Conservation (phyloP, 768 basidiomycete species). For the Mycena alexandri region DNA sequence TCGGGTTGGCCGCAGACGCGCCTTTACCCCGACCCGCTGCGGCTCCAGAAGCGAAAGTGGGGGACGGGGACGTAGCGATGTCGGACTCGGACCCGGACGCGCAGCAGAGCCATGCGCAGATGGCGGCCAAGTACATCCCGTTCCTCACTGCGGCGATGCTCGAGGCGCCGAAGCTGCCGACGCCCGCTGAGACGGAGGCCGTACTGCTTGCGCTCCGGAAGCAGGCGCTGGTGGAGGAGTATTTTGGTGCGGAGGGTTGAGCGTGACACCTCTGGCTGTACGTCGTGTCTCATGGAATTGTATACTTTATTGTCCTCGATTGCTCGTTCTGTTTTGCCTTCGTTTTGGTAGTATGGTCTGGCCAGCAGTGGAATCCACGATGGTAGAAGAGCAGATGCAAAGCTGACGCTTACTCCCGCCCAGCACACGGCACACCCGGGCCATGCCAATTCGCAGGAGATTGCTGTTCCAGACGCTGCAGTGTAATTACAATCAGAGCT, state of each 20-base stretch:
- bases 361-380: too few relatives aligned
- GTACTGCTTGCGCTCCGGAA: conserved; percentile 83
- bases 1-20: neutral
- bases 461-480: too few relatives aligned
- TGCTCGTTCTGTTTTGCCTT: too few relatives aligned
- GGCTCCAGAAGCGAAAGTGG: conserved; percentile 24
- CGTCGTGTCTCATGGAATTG: too few relatives aligned
- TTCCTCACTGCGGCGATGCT: conserved; percentile 85
- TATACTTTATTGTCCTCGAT: too few relatives aligned
- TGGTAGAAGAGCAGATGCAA: too few relatives aligned
- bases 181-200: conserved; percentile 81
- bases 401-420: too few relatives aligned
- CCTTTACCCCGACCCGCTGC: conserved; percentile 59
- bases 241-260: conserved; percentile 52
- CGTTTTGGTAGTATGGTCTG: too few relatives aligned
- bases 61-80: conserved; percentile 51
- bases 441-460: too few relatives aligned
- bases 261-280: too few relatives aligned
- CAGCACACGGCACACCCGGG: too few relatives aligned
- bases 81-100: too few relatives aligned
- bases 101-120: conserved; percentile 60
- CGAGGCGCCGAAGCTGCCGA: conserved; percentile 81
- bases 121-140: conserved; percentile 77
- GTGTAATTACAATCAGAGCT: neutral
- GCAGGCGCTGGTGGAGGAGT: conserved; percentile 84